Conservation (phyloP, 2,329 filamentous ascomycete genomes). For the Clathrospora elynae region DNA sequence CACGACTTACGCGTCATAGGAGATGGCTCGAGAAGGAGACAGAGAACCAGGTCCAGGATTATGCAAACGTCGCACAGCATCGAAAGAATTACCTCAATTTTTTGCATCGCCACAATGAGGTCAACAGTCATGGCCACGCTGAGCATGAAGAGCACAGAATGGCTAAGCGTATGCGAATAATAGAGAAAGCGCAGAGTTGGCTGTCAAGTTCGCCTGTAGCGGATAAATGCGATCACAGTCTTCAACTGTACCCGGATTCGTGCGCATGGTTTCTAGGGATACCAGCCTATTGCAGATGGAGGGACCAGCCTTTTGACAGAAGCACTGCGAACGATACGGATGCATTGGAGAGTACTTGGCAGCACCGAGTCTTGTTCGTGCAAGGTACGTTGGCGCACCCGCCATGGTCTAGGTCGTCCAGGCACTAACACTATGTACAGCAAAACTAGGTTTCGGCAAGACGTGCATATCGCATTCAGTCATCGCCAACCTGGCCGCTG, state of each 20-base stretch:
- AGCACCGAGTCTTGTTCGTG: slow-evolving; percentile 38
- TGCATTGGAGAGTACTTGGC: slow-evolving; percentile 26
- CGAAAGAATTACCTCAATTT: slow-evolving; percentile 30
- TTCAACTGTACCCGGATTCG: slow-evolving; percentile 21
- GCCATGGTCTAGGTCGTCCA: not conserved
- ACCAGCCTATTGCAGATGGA: slow-evolving; percentile 34
- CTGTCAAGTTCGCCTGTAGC: slow-evolving; percentile 23
- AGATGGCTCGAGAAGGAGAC: slow-evolving; percentile 36
- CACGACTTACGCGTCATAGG: slow-evolving; percentile 28
- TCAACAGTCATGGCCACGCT: slow-evolving; percentile 3
- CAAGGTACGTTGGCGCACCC: slow-evolving; percentile 26
- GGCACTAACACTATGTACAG: slow-evolving; percentile 19
- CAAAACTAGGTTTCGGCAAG: slow-evolving; percentile 39
- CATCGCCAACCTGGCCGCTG: slow-evolving; percentile 28
- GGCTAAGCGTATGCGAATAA: slow-evolving; percentile 29
- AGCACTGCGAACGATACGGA: slow-evolving; percentile 25
- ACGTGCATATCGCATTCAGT: slow-evolving; percentile 33
- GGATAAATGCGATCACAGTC: slow-evolving; percentile 15
- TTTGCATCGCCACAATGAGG: slow-evolving; percentile 19
- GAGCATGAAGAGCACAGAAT: slow-evolving; percentile 29
- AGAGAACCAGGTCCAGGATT: slow-evolving; percentile 20
- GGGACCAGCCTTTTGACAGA: slow-evolving; percentile 24
- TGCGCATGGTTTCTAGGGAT: slow-evolving; percentile 36
- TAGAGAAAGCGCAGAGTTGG: slow-evolving; percentile 36
- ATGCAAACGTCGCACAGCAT: slow-evolving; percentile 21